A percentile compares a stretch with the other conserved stretches of the same genome.
Conservation (phyloP, 1,139 yeast genomes). For the Scheffersomyces titani region DNA sequence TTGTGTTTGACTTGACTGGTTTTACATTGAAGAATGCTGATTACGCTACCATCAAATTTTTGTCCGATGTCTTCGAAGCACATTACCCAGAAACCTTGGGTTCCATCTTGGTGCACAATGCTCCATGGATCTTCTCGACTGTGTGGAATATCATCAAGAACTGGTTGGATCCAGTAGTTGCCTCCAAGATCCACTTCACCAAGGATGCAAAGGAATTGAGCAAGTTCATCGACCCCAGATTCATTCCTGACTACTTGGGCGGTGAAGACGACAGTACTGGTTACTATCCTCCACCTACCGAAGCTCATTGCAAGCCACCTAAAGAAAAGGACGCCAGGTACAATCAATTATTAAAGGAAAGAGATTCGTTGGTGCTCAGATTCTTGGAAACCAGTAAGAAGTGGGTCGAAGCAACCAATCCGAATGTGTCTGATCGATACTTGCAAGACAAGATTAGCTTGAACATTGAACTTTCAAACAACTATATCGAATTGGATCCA, state of each 20-base stretch:
- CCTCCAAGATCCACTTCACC: slow-evolving; percentile 46
- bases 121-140: slow-evolving; percentile 53
- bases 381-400: slow-evolving; percentile 38
- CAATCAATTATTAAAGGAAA: slow-evolving; percentile 27
- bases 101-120: slow-evolving; percentile 40
- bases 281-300: slow-evolving; percentile 31
- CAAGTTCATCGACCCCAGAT: slow-evolving; percentile 31
- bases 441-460: slow-evolving; percentile 41
- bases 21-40: slow-evolving; percentile 50
- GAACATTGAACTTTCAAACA: slow-evolving; percentile 28
- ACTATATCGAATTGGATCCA: slow-evolving; percentile 40
- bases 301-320: slow-evolving; percentile 28
- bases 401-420: slow-evolving; percentile 47
- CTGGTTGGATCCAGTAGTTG: slow-evolving; percentile 51
- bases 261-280: slow-evolving; percentile 34
- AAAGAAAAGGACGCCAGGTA: slow-evolving; percentile 31
- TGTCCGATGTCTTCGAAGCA: slow-evolving; percentile 48
- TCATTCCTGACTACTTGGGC: slow-evolving; percentile 43
- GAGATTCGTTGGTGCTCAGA: slow-evolving; percentile 32
- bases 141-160: slow-evolving; percentile 48
- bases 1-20: slow-evolving; percentile 49
- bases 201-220: slow-evolving; percentile 37
- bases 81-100: slow-evolving; percentile 52
- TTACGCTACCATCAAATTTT: slow-evolving; percentile 43
- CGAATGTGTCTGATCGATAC: slow-evolving; percentile 39